Evolutionary conservation across 148 eudicot genomes (phyloP), one percentile per base, ranked within the genome.

Genomic region (Silene latifolia): DNA sequence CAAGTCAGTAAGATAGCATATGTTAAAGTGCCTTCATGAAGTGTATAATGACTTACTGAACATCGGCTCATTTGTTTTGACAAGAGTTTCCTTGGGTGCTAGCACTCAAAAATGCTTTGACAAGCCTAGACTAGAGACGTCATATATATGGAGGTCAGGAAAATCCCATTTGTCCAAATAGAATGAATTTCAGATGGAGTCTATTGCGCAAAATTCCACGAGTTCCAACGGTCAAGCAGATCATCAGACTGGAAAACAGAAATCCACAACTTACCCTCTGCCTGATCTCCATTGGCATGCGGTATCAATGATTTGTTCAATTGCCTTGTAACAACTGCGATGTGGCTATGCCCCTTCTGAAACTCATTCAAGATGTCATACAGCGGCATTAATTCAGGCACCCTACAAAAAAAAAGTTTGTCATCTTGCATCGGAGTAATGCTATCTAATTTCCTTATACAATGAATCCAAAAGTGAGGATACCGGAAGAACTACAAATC

Each of bases 331-430:
- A 93, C 98, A 71, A 91, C 93, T 68, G 98, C 98, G 87, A 93
- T 93, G 85, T 93, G 98, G 82, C 98, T 93, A 78, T 88, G 98
- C 69, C 98, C 97, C 77, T 93, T 93, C 82, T 93, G 98, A 75
- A 93, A 93, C 85, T 93, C 97, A 77, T 93, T 93, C 74, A 93
- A 80, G 64, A 93, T 93, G 85, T 93, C 98, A 88, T 93, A 93
- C 65, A 93, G 73, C 44, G 98, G 97, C 87, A 91, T 19, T 62
- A 86, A 86, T 68, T 91, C 97, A 46, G 84, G 87, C 58, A 93
- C 98, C 90, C 98, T 93, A 46, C 70, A 76, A 59, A 64, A 51
- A 59, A 39, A 69, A 62, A 74, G 2, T 67, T 15, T 32, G 32
- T 29, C 69, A 35, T 17, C 23, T 19, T 19, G 23, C 21, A 4